Percentiles rank a stretch among this genome's conserved stretches.
phyloP scores from a whole-genome alignment of 805 yeast species.

The Isabelozyma gotoi region DNA sequence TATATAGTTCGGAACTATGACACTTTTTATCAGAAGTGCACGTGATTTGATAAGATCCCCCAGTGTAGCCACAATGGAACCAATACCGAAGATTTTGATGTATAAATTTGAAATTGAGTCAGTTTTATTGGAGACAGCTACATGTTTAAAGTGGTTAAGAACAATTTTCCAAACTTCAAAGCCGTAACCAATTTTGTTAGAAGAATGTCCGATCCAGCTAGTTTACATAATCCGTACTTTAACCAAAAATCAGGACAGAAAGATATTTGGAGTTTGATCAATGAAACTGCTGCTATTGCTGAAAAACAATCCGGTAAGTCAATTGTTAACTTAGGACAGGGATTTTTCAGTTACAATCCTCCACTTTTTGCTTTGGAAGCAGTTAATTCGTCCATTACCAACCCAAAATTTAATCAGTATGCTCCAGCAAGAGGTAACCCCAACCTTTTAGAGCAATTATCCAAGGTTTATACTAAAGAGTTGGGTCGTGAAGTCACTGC shows the following conservation, averaged over 20 bases:
- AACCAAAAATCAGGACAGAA: constrained; percentile 58
- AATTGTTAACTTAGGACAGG: constrained; percentile 90
- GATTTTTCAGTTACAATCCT: constrained; percentile 94
- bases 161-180: not conserved
- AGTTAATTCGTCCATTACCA: constrained; percentile 70
- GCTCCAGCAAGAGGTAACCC: constrained; percentile 91
- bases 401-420: constrained; percentile 83
- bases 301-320: constrained; percentile 68
- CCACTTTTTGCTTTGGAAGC: constrained; percentile 90
- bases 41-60: not conserved
- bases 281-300: constrained; percentile 90
- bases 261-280: constrained; percentile 94
- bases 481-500: constrained; percentile 58
- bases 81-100: no score
- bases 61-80: not conserved
- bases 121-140: not conserved
- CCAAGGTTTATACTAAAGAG: constrained; percentile 67
- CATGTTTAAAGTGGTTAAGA: not conserved
- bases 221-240: constrained; percentile 64
- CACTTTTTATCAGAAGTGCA: no score
- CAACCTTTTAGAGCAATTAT: constrained; percentile 64
- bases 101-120: not conserved
- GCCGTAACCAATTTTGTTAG: not conserved
- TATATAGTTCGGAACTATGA: no score
- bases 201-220: constrained; percentile 2